Evolutionary conservation across 768 basidiomycete genomes (phyloP).

Genomic region (Termitomyces sp.): DNA sequence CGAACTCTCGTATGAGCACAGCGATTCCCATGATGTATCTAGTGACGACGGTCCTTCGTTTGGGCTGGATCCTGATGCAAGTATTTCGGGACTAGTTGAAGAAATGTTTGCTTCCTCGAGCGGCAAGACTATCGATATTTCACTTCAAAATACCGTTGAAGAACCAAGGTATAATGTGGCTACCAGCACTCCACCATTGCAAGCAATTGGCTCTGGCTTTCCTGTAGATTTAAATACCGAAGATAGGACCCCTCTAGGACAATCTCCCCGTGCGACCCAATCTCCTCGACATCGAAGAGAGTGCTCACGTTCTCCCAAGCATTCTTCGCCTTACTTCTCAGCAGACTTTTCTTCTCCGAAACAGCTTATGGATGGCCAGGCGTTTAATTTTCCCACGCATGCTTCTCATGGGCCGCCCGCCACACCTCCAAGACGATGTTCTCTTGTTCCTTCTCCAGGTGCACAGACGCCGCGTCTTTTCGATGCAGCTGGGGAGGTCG

Average conservation of each 20-base stretch:
- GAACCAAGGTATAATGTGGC: neutral
- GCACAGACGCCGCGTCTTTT: neutral
- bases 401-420: constrained; percentile 27
- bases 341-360: constrained; percentile 8
- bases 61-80: constrained; percentile 43
- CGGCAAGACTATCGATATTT: constrained; percentile 10
- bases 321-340: constrained; percentile 27
- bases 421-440: constrained; percentile 29
- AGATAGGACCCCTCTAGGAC: constrained; percentile 58
- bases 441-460: constrained; percentile 19
- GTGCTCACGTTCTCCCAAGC: constrained; percentile 24
- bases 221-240: constrained; percentile 58
- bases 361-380: constrained; percentile 19
- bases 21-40: constrained; percentile 35
- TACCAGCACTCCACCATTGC: constrained; percentile 39
- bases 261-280: constrained; percentile 55
- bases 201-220: constrained; percentile 22
- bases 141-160: neutral
- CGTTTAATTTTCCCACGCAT: constrained; percentile 23
- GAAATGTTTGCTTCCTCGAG: constrained; percentile 52
- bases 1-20: constrained; percentile 38
- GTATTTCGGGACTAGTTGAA: constrained; percentile 68
- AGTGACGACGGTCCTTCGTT: constrained; percentile 29
- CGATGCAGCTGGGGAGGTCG: neutral
- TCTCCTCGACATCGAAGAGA: constrained; percentile 38